Conservation (phyloP, 1,139 yeast genomes). For the Suhomyces coccinellae region DNA sequence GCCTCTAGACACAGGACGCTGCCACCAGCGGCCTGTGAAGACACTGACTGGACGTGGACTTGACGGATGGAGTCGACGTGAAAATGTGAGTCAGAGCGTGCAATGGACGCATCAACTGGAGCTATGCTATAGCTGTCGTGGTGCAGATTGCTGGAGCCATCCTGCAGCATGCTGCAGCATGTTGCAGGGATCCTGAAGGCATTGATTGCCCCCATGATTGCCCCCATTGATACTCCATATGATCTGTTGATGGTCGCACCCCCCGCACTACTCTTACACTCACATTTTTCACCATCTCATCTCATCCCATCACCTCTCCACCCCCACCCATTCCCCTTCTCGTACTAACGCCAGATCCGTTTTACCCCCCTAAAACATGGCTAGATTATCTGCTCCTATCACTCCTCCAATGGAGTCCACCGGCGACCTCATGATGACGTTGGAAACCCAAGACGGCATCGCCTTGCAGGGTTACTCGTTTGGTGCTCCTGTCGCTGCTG, state of each 20-base stretch:
- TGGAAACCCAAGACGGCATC: conserved; percentile 89
- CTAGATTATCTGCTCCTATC: conserved; percentile 62
- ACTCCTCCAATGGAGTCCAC: conserved; percentile 85
- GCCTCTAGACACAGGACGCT: conserved; percentile 1
- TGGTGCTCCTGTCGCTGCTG: conserved; percentile 86
- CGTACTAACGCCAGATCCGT: conserved; percentile 8
- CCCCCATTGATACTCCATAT: not conserved
- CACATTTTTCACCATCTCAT: not conserved
- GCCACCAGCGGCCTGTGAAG: not conserved
- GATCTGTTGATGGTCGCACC: too few species aligned
- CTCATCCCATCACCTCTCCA: not conserved
- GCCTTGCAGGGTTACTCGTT: conserved; percentile 95
- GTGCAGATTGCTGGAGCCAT: too few species aligned
- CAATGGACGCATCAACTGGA: too few species aligned
- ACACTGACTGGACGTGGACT: not conserved
- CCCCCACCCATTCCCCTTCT: not conserved
- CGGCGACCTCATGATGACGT: conserved; percentile 80
- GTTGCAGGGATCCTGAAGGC: too few species aligned
- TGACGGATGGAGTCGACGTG: too few species aligned
- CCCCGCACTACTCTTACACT: too few species aligned
- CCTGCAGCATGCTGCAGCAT: too few species aligned
- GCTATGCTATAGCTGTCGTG: too few species aligned
- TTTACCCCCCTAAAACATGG: conserved; percentile 18
- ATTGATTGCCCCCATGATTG: too few species aligned
- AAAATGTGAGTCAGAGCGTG: too few species aligned